These are phyloP conservation scores for Gossypium mustelinum DNA, from an alignment of 345 rosid species.

Conservation along the genomic window DNA sequence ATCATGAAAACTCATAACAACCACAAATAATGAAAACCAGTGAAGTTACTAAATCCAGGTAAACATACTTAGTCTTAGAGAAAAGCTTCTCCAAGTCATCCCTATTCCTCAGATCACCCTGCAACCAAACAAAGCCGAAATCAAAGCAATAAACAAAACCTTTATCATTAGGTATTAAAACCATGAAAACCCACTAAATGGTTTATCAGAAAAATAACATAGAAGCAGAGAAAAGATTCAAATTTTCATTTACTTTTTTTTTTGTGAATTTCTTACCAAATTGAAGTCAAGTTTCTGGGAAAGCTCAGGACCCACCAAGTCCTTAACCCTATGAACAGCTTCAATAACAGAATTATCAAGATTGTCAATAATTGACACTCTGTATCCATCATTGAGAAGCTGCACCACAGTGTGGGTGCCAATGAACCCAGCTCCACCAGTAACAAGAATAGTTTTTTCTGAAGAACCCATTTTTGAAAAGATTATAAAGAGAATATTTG, in stretches of 20 bases:
- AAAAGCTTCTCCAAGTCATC: conserved; percentile 84
- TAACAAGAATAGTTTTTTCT: conserved; percentile 64
- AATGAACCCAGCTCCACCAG: conserved; percentile 97
- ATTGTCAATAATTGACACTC: conserved; percentile 79
- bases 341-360: conserved; percentile 70
- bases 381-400: conserved; percentile 77
- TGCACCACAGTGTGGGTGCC: conserved; percentile 88
- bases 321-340: conserved; percentile 76
- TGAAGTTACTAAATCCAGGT: neutral
- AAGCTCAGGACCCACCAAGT: conserved; percentile 73
- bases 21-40: neutral
- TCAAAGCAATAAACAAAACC: neutral
- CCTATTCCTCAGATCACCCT: conserved; percentile 90
- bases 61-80: conserved; percentile 52
- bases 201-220: neutral
- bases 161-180: neutral
- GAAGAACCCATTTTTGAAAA: conserved; percentile 32
- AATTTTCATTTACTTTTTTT: neutral
- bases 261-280: conserved; percentile 36
- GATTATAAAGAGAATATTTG: neutral
- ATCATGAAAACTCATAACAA: neutral
- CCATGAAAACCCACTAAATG: neutral
- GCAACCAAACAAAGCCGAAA: conserved; percentile 25
- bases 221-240: neutral
- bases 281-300: conserved; percentile 65